A percentile compares a stretch with the other conserved stretches of the same genome.
Evolutionary conservation across 306 rosid genomes (phyloP).

Genomic region (Quercus robur): DNA sequence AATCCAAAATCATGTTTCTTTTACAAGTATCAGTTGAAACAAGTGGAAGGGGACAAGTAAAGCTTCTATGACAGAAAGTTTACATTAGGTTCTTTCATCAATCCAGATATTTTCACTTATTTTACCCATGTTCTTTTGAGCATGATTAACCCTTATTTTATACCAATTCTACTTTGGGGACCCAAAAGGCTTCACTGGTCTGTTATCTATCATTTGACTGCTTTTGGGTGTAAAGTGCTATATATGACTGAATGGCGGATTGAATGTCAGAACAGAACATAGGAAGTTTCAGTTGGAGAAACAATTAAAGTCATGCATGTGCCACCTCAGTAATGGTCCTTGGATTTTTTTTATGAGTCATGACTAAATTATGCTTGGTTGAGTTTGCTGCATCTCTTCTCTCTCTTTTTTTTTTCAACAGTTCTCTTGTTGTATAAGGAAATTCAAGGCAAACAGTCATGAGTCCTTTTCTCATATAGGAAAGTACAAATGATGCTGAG

Average conservation of each 20-base stretch:
- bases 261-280: neutral
- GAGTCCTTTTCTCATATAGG: slow-evolving; percentile 40
- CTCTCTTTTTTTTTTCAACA: too few relatives aligned
- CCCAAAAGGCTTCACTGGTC: neutral
- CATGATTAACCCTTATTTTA: neutral
- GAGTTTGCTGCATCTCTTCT: neutral
- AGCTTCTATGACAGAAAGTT: neutral
- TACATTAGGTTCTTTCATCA: neutral
- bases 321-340: neutral
- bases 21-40: neutral
- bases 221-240: neutral
- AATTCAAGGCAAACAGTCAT: neutral
- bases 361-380: neutral
- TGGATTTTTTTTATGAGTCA: neutral
- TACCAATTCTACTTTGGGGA: neutral
- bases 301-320: neutral
- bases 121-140: neutral
- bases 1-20: neutral
- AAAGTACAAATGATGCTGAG: slow-evolving; percentile 80
- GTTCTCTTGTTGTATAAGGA: neutral
- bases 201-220: neutral
- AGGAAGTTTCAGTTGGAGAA: neutral
- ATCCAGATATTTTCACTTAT: neutral
- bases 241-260: neutral
- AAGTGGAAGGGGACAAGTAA: neutral